Base-by-base conservation (phyloP, 768 basidiomycete genomes). In the Boletus rex-veris region DNA sequence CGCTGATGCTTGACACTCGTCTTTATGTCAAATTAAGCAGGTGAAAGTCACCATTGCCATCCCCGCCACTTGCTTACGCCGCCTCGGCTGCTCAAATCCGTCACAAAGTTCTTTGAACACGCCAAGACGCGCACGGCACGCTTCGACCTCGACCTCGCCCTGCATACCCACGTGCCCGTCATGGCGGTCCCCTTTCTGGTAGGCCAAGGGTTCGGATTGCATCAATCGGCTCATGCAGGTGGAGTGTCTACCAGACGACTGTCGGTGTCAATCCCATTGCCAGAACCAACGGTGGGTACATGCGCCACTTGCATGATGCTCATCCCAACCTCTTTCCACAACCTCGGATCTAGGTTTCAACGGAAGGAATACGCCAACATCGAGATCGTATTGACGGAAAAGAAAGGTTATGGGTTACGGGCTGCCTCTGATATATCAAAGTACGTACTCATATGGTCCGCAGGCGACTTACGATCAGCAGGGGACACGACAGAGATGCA, bases 221-320 rank as follows among this genome's bases (percentile, higher is more conserved):
- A 98, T 99, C 75, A 98, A 98, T 72, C 80, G 95, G 53, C 82
- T 98, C 57, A 95, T 95, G 26, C 95, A 96, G 71, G 92, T 98
- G 12, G 97, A 99, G 73, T 98, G 97, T 73, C 73, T 95, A n/a
- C 75, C 82, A 14, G 87, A 81, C 37, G 94, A 98, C 61, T 99
- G 97, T 74, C 82, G 88, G 37, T 93, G 91, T 74, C 76, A 83
- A 42, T 65, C 73, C 7, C 77, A 86, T 62, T 99, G 97, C 69
- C 87, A 85, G 68, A 99, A 99, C 68, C 96, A 98, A 73, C 82
- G 96, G 96, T 95, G 64, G 63, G 59, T 65, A 30, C 45, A 36
- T 19, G 24, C n/a, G 16, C 35, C 15, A 30, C 48, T 37, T 28
- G 52, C 19, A 30, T 36, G 24, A 44, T 43, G n/a, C 48, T 46